Conservation (phyloP, 2,329 filamentous ascomycete species). For the Pyricularia pennisetigena region DNA sequence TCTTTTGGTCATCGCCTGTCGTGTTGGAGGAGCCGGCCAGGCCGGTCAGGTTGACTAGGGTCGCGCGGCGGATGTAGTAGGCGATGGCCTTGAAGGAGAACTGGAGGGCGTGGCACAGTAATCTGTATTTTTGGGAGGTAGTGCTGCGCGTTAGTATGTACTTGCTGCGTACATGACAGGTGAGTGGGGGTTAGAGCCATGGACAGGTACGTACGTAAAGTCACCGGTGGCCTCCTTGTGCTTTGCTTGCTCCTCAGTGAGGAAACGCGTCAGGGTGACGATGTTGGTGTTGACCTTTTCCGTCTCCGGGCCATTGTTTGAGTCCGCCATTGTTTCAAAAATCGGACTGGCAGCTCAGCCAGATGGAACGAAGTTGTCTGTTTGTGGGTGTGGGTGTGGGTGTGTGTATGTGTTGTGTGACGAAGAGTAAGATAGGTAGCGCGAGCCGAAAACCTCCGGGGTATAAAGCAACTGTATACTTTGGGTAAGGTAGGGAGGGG, state of each 20-base stretch:
- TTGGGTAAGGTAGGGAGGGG: not conserved
- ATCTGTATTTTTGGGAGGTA: constrained; percentile 35
- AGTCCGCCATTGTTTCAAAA: constrained; percentile 14
- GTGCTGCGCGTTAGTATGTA: constrained; percentile 8
- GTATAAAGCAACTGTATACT: not conserved
- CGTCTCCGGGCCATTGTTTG: constrained; percentile 36
- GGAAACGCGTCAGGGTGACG: constrained; percentile 86
- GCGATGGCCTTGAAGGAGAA: constrained; percentile 99
- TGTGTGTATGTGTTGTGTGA: no score
- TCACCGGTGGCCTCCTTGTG: constrained; percentile 93
- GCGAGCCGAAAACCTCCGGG: not conserved
- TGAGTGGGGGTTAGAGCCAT: not conserved
- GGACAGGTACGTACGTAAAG: constrained; percentile 68
- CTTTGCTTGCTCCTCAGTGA: constrained; percentile 92
- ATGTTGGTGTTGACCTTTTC: constrained; percentile 95
- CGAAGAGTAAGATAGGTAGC: not conserved
- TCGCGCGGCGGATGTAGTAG: constrained; percentile 96
- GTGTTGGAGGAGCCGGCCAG: constrained; percentile 90
- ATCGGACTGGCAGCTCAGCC: not conserved
- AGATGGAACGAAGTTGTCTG: not conserved
- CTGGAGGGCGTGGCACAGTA: constrained; percentile 94
- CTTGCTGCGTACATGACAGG: constrained; percentile 7
- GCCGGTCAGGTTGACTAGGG: constrained; percentile 89
- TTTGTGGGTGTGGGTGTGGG: no score
- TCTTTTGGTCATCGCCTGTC: constrained; percentile 98